Conservation (phyloP, 2,329 filamentous ascomycete species). For the Triangularia verruculosa region DNA sequence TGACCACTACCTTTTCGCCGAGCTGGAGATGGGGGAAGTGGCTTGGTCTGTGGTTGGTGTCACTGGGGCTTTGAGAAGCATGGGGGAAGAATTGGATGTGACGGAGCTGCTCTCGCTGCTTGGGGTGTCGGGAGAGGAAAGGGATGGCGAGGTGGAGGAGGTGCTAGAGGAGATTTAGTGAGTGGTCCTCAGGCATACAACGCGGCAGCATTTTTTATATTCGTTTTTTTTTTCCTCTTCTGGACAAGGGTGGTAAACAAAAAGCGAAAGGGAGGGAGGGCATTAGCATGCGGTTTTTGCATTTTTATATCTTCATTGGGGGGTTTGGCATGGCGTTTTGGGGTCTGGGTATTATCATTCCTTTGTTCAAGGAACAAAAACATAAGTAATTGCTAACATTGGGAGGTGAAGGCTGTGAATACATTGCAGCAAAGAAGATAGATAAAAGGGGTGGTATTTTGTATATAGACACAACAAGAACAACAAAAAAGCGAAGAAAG, state of each 20-base stretch:
- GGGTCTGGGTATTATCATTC: background rate
- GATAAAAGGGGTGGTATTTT: background rate
- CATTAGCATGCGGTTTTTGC: background rate
- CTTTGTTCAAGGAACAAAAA: background rate
- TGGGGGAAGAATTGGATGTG: background rate
- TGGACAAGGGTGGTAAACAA: background rate
- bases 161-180: background rate
- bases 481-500: slow-evolving; percentile 5
- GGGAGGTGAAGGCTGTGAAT: background rate
- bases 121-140: background rate
- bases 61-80: background rate
- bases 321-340: background rate
- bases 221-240: background rate
- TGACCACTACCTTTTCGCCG: background rate
- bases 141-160: background rate
- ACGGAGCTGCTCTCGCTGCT: background rate
- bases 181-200: no score
- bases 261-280: background rate
- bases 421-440: background rate
- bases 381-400: background rate
- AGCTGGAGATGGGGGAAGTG: background rate
- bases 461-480: background rate
- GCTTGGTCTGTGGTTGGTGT: background rate
- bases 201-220: background rate
- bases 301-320: background rate